phyloP scores from a whole-genome alignment of 345 rosid species.

The Cardamine resedifolia region DNA sequence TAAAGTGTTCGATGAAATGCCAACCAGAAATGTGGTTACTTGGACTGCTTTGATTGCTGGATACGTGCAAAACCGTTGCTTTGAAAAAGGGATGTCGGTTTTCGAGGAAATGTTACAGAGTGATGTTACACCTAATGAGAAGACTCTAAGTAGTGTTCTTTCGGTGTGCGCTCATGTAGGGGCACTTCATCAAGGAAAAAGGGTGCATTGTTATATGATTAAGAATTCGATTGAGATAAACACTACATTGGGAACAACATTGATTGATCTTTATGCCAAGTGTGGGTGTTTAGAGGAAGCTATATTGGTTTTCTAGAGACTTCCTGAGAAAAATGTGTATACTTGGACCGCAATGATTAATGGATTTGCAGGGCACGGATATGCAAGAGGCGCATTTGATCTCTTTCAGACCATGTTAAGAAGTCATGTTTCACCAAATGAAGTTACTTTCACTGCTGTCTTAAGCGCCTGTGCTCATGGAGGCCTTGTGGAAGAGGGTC shows the following conservation, averaged over 20 bases:
- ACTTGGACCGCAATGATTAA: conserved; percentile 40
- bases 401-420: conserved; percentile 34
- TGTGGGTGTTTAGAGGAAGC: conserved; percentile 42
- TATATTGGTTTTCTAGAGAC: conserved; percentile 19
- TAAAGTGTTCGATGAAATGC: conserved; percentile 58
- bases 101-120: conserved; percentile 59
- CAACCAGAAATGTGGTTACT: conserved; percentile 54
- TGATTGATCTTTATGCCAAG: conserved; percentile 43
- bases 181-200: conserved; percentile 47
- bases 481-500: conserved; percentile 39
- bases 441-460: conserved; percentile 36
- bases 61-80: conserved; percentile 47
- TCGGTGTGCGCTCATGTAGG: conserved; percentile 51
- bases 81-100: conserved; percentile 47
- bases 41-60: conserved; percentile 77
- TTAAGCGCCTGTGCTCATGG: conserved; percentile 46
- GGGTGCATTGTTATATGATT: conserved; percentile 51
- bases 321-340: conserved; percentile 28
- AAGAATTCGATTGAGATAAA: conserved; percentile 41
- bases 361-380: conserved; percentile 39
- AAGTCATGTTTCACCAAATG: conserved; percentile 31
- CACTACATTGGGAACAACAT: conserved; percentile 27
- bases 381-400: conserved; percentile 23
- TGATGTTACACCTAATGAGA: conserved; percentile 54
- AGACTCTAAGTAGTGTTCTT: conserved; percentile 52